A percentile compares a stretch with the other conserved stretches of the same genome.
Evolutionary conservation across 352 stramenopile species (phyloP).

Genomic region (Plasmopara viticola): DNA sequence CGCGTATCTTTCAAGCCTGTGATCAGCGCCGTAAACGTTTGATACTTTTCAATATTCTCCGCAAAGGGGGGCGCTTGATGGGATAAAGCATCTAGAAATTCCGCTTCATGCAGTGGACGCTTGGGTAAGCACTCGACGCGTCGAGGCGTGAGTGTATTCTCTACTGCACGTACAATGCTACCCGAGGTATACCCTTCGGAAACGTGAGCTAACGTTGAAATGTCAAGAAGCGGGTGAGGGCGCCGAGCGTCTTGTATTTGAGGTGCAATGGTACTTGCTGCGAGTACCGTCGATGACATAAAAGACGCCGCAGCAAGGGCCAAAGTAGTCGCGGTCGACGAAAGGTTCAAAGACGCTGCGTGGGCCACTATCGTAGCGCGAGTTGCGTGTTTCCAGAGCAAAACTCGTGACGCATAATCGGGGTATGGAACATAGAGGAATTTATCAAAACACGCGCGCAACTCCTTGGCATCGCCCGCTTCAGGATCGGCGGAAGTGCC

Average conservation of each 20-base stretch:
- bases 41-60: slow-evolving; percentile 72
- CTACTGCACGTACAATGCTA: slow-evolving; percentile 70
- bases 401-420: slow-evolving; percentile 85
- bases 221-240: slow-evolving; percentile 52
- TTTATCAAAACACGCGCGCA: slow-evolving; percentile 90
- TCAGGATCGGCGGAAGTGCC: slow-evolving; percentile 83
- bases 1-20: slow-evolving; percentile 69
- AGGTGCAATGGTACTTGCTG: slow-evolving; percentile 3
- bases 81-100: slow-evolving; percentile 82
- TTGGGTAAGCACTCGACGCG: slow-evolving; percentile 77
- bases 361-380: slow-evolving; percentile 38
- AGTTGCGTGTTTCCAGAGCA: slow-evolving; percentile 87
- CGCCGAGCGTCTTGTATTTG: slow-evolving; percentile 13
- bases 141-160: slow-evolving; percentile 70
- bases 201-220: slow-evolving; percentile 87
- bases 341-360: slow-evolving; percentile 24
- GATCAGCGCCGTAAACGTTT: slow-evolving; percentile 65
- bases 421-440: slow-evolving; percentile 90
- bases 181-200: slow-evolving; percentile 89
- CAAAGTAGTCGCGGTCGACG: slow-evolving; percentile 9
- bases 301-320: slow-evolving; percentile 22
- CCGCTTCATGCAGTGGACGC: slow-evolving; percentile 65
- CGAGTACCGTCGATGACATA: slow-evolving; percentile 4
- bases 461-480: slow-evolving; percentile 78
- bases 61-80: slow-evolving; percentile 54